These are phyloP conservation scores for Tilletia indica DNA, from an alignment of 1,284 basidiomycete species.

Conservation along the genomic window DNA sequence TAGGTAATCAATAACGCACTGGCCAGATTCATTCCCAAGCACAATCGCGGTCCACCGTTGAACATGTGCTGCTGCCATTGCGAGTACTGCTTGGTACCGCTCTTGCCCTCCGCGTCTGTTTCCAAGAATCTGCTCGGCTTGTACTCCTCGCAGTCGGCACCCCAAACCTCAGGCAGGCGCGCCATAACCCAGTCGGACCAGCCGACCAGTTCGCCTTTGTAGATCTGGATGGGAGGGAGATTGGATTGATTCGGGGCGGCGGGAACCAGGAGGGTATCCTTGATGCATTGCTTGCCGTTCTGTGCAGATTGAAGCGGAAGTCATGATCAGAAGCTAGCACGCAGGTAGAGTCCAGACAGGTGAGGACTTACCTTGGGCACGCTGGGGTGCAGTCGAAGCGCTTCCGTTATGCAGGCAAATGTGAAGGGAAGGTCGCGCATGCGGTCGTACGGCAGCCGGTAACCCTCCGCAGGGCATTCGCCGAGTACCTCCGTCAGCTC, in stretches of 20 bases:
- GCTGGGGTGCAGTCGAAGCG: constrained; percentile 44
- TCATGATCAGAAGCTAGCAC: neutral
- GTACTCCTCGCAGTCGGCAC: constrained; percentile 37
- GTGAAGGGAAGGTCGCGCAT: constrained; percentile 34
- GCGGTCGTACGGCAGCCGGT: constrained; percentile 39
- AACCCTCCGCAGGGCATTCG: constrained; percentile 18
- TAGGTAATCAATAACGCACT: constrained; percentile 17
- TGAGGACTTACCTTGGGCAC: constrained; percentile 40
- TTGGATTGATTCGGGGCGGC: constrained; percentile 33
- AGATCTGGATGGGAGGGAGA: constrained; percentile 41
- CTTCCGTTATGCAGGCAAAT: constrained; percentile 41
- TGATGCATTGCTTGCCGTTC: constrained; percentile 40
- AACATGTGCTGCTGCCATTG: constrained; percentile 43
- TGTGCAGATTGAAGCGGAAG: constrained; percentile 14
- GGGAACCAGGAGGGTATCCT: constrained; percentile 41
- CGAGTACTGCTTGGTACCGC: constrained; percentile 28
- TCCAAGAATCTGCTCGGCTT: constrained; percentile 42
- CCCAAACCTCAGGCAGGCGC: constrained; percentile 44
- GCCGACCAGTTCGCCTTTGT: constrained; percentile 33
- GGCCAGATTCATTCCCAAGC: constrained; percentile 44
- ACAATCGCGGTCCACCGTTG: constrained; percentile 44
- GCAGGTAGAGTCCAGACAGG: neutral
- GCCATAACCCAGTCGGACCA: constrained; percentile 51
- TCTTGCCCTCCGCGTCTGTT: constrained; percentile 25
- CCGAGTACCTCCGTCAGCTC: constrained; percentile 38